Conservation (phyloP, 495 filamentous ascomycete species). For the Penicillium longicatenatum region DNA sequence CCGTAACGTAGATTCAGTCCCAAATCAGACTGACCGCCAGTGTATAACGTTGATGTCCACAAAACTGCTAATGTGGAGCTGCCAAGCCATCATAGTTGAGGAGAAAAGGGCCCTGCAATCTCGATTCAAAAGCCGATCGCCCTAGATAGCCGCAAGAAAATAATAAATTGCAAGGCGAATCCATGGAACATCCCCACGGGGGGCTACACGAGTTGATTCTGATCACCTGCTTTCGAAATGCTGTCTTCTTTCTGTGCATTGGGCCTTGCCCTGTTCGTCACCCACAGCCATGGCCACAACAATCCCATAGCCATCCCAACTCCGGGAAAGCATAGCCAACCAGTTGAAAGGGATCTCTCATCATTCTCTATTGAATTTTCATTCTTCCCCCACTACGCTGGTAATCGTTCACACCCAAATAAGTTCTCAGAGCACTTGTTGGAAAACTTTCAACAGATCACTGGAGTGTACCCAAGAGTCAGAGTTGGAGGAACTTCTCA, state of each 20-base stretch:
- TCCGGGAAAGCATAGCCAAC: not conserved
- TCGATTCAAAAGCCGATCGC: no score
- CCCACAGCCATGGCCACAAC: not conserved
- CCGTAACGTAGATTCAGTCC: no score
- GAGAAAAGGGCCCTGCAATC: no score
- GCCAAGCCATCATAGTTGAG: no score
- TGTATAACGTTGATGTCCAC: no score
- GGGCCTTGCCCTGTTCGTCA: not conserved
- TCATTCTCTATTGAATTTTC: slow-evolving; percentile 31
- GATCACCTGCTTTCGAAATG: not conserved
- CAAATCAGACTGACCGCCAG: no score
- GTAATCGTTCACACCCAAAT: slow-evolving; percentile 27
- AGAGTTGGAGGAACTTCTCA: slow-evolving; percentile 29
- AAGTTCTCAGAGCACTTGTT: slow-evolving; percentile 24
- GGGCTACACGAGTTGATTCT: no score
- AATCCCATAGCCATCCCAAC: not conserved
- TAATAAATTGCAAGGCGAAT: not conserved
- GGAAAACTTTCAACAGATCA: slow-evolving; percentile 18
- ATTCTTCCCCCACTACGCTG: slow-evolving; percentile 28
- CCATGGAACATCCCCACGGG: no score
- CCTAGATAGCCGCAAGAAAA: not conserved
- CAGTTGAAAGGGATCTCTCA: slow-evolving; percentile 11
- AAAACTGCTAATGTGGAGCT: no score
- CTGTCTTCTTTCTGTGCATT: not conserved
- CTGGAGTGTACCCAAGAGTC: slow-evolving; percentile 17